A percentile compares a stretch with the other conserved stretches of the same genome.
Evolutionary conservation across 495 filamentous ascomycete genomes (phyloP).

Genomic region (Delitschia confertaspora): DNA sequence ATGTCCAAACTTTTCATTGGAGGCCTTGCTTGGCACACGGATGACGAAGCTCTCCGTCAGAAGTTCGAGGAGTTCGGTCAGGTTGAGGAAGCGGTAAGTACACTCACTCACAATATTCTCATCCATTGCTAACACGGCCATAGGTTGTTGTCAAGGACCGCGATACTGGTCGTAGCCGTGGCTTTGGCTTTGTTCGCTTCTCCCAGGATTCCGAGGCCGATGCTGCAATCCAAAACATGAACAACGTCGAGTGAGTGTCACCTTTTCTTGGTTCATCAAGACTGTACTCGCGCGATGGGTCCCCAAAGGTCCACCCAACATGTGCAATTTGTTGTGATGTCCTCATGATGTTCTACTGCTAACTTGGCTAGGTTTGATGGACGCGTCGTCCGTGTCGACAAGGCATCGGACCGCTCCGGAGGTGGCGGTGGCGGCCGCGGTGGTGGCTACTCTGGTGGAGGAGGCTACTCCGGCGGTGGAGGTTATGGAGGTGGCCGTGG

Average conservation of each 20-base stretch:
- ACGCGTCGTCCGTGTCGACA: constrained; percentile 90
- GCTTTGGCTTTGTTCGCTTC: constrained; percentile 95
- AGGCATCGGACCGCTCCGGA: constrained; percentile 71
- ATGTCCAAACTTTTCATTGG: constrained; percentile 93
- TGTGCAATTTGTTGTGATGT: too few relatives aligned
- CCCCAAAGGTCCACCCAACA: too few relatives aligned
- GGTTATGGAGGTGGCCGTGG: constrained; percentile 16
- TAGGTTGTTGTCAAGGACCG: constrained; percentile 97
- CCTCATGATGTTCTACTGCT: constrained; percentile 3
- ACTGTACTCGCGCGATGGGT: too few relatives aligned
- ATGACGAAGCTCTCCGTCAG: constrained; percentile 66
- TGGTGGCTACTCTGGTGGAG: constrained; percentile 38
- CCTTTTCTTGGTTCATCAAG: constrained; percentile 1
- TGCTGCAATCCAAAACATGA: constrained; percentile 72
- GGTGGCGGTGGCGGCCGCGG: constrained; percentile 42
- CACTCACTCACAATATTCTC: not conserved
- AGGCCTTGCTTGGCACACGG: constrained; percentile 96
- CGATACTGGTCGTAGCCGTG: constrained; percentile 89
- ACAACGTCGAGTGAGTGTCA: constrained; percentile 75
- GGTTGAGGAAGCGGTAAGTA: constrained; percentile 85
- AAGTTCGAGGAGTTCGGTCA: constrained; percentile 86
- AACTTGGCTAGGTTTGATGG: constrained; percentile 72
- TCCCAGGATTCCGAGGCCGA: constrained; percentile 73
- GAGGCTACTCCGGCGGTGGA: constrained; percentile 23
- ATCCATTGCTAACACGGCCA: constrained; percentile 4